Evolutionary conservation across 2,329 filamentous ascomycete genomes (phyloP), one percentile per base, ranked within the genome.

Genomic region (Ceratocystiopsis sp.): DNA sequence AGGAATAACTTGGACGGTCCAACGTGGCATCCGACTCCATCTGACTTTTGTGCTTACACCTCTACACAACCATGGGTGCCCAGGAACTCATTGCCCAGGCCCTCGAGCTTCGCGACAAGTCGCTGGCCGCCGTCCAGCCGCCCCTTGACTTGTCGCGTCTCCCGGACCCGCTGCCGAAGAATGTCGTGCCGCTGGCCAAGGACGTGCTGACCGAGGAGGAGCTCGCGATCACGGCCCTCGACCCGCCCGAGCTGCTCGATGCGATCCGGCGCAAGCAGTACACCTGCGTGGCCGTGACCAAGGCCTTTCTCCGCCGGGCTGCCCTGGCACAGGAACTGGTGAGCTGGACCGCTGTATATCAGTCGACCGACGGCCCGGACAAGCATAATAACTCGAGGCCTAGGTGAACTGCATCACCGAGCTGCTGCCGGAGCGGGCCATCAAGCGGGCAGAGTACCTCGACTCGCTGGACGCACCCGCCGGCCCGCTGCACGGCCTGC

Each of bases 401-500:
- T 14, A 14, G 16, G 36, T 18, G 17, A 43, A 43, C 32, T 43
- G 65, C 46, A 52, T 67, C 18, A 67, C 65, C 0, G 61, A 64
- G 49, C 50, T 63, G 13, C 54, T 63, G 10, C 56, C 57, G 1
- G 49, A 54, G 19, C 42, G 48, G 40, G 57, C 59, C 14, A 48
- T 61, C 32, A 44, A 49, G 35, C 51, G 57, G 1, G 58, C 59
- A 1, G 41, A 45, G 34, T 52, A 51, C 29, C 54, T 61, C 25
- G 59, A 62, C 47, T 42, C 48, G 7, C 55, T 57, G 39, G 50
- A 57, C 11, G 44, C 45, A n/a, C 51, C 58, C 6, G 21, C 59
- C 12, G 60, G 60, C 0, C 57, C 59, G 12, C 51, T 62, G 1
- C 59, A 61, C 43, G 60, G 59, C 17, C 53, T 76, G 2, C 72